These are phyloP conservation scores for Aotearoamyces nothofagi DNA, from an alignment of 2,329 filamentous ascomycete genomes.

Conservation along the genomic window DNA sequence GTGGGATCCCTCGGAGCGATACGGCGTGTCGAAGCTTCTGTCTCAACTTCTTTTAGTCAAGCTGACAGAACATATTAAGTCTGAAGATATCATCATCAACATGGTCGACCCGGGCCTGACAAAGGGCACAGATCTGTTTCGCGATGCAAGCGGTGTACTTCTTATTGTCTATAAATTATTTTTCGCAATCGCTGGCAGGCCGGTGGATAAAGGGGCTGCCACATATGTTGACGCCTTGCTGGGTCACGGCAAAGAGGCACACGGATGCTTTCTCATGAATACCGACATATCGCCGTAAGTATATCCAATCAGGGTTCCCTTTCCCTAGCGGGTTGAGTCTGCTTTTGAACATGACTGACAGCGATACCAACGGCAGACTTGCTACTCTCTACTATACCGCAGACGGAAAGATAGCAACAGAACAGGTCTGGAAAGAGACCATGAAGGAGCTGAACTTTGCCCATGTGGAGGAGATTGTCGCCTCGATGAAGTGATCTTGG, in stretches of 20 bases:
- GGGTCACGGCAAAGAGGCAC: conserved; percentile 30
- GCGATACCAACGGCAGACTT: too few species aligned
- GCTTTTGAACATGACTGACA: too few species aligned
- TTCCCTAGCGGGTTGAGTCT: too few species aligned
- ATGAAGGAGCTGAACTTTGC: conserved; percentile 21
- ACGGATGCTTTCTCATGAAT: conserved; percentile 34
- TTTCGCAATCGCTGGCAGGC: conserved; percentile 17
- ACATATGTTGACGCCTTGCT: conserved; percentile 31
- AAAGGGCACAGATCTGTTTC: conserved; percentile 26
- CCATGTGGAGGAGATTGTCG: conserved; percentile 5
- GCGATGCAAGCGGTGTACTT: conserved; percentile 15
- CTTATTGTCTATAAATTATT: conserved; percentile 9
- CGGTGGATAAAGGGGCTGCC: conserved; percentile 24
- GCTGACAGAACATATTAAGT: conserved; percentile 21
- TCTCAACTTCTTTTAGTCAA: conserved; percentile 22
- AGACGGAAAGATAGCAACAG: conserved; percentile 20
- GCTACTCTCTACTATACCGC: conserved; percentile 19
- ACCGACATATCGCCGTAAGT: conserved; percentile 30
- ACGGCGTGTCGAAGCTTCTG: conserved; percentile 19
- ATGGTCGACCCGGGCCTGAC: conserved; percentile 21
- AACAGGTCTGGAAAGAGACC: conserved; percentile 25
- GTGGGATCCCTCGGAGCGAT: conserved; percentile 15
- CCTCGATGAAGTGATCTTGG: too few species aligned
- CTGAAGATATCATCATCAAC: conserved; percentile 22
- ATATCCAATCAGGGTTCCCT: background rate